Evolutionary conservation across 805 yeast genomes (phyloP), one percentile per base, ranked within the genome.

Genomic region (Candida anglica): DNA sequence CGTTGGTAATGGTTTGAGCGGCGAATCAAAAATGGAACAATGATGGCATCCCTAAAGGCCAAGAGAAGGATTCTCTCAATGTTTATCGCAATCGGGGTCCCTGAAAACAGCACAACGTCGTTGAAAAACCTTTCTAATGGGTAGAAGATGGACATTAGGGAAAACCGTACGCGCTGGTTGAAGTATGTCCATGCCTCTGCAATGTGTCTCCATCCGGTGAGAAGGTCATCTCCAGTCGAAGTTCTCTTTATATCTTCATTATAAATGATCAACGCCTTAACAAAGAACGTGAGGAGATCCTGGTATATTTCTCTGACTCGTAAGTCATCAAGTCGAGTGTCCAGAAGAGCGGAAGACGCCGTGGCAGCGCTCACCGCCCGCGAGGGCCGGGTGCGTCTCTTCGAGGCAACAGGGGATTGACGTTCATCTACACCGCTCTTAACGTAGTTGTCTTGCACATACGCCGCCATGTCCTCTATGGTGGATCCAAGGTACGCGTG

Each of bases 291-390:
- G 13, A 45, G 36, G 3, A 62, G 36, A 28, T 58, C 63, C 35
- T 50, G 60, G 1, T 52, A 46, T 5, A 59, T 42, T 37, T 62
- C 66, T 32, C 64, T 38, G 5, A 48, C 30, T 27, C 41, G 43
- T 19, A 50, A 44, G 15, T 58, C 63, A 34, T 57, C 58, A 6
- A 46, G n/a, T n/a, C n/a, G n/a, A n/a, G n/a, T n/a, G n/a, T n/a
- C n/a, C n/a, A n/a, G n/a, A n/a, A n/a, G n/a, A n/a, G n/a, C n/a
- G n/a, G n/a, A n/a, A n/a, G n/a, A n/a, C n/a, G n/a, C n/a, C n/a
- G n/a, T n/a, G n/a, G n/a, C n/a, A n/a, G n/a, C n/a, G n/a, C n/a
- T n/a, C n/a, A n/a, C n/a, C n/a, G n/a, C n/a, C n/a, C n/a, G n/a
- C n/a, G n/a, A n/a, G n/a, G n/a, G n/a, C n/a, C n/a, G n/a, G n/a